Evolutionary conservation across 176 grass and related monocot genomes (phyloP).

Genomic region (Eragrostis curvula): DNA sequence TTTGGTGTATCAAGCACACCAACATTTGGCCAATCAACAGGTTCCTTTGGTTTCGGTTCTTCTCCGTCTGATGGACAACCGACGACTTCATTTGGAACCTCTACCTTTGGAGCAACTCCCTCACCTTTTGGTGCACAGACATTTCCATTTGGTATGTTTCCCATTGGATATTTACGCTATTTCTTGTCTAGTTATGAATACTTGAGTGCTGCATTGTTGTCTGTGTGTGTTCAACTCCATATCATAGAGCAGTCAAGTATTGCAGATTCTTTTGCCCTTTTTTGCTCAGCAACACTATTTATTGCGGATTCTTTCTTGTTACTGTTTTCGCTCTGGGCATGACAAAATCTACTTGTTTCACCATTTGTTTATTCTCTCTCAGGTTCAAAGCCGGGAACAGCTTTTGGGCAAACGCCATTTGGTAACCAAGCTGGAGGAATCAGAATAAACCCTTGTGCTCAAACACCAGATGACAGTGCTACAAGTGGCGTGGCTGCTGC

Average conservation of each 20-base stretch:
- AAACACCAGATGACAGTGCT: conserved; percentile 82
- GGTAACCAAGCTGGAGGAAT: conserved; percentile 76
- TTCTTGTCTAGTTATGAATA: conserved; percentile 20
- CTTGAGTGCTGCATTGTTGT: conserved; percentile 11
- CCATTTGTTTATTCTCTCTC: conserved; percentile 32
- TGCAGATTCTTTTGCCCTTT: conserved; percentile 14
- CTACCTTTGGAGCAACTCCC: conserved; percentile 71
- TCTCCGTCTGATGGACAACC: conserved; percentile 74
- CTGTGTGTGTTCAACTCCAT: conserved; percentile 17
- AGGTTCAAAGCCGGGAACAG: conserved; percentile 73
- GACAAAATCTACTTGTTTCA: not conserved
- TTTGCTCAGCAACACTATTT: conserved; percentile 2
- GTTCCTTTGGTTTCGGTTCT: conserved; percentile 84
- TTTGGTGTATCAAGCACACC: conserved; percentile 70
- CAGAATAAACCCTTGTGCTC: conserved; percentile 67
- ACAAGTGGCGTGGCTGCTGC: conserved; percentile 62
- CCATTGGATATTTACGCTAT: conserved; percentile 18
- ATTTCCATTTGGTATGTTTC: conserved; percentile 78
- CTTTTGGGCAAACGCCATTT: conserved; percentile 75
- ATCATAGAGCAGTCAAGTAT: conserved; percentile 25
- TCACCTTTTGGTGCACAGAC: conserved; percentile 74
- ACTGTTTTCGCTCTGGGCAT: not conserved
- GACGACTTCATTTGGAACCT: conserved; percentile 58
- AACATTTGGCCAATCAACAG: conserved; percentile 65
- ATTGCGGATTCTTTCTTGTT: not conserved